Percentiles rank a stretch among this genome's conserved stretches.
These are phyloP conservation scores for Acanthamoeba healyi DNA, from an alignment of 208 protist genomes.

Conservation along the genomic window DNA sequence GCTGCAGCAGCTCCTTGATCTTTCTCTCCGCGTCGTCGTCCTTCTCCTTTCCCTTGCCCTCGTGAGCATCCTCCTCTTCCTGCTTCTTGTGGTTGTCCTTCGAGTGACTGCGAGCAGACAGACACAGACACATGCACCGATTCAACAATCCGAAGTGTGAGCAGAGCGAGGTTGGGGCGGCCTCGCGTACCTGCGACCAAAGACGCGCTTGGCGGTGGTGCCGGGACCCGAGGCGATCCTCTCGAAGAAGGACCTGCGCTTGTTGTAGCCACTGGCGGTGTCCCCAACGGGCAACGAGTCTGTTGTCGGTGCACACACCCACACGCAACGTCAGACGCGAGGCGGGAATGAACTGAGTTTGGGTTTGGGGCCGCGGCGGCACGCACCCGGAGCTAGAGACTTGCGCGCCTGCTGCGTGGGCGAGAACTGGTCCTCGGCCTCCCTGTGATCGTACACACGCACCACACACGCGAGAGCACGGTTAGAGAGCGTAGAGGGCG, in stretches of 20 bases:
- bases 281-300: too few relatives aligned
- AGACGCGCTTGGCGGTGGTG: slow-evolving; percentile 39
- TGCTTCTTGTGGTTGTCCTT: slow-evolving; percentile 1
- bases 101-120: background rate
- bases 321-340: too few relatives aligned
- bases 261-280: background rate
- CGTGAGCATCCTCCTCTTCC: background rate
- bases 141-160: background rate
- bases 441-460: background rate
- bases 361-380: too few relatives aligned
- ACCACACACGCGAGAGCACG: background rate
- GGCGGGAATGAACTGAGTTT: background rate
- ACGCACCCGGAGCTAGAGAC: background rate
- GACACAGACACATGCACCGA: too few relatives aligned
- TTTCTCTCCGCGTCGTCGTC: background rate
- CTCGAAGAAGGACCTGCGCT: slow-evolving; percentile 6
- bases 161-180: too few relatives aligned
- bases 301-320: too few relatives aligned
- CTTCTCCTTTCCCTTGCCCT: background rate
- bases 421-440: slow-evolving; percentile 35
- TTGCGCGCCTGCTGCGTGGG: slow-evolving; percentile 29
- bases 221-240: background rate
- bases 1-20: background rate
- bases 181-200: background rate
- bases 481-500: too few relatives aligned